These are phyloP conservation scores for Keithomyces neogunnii DNA, from an alignment of 2,329 filamentous ascomycete genomes.

Conservation along the genomic window DNA sequence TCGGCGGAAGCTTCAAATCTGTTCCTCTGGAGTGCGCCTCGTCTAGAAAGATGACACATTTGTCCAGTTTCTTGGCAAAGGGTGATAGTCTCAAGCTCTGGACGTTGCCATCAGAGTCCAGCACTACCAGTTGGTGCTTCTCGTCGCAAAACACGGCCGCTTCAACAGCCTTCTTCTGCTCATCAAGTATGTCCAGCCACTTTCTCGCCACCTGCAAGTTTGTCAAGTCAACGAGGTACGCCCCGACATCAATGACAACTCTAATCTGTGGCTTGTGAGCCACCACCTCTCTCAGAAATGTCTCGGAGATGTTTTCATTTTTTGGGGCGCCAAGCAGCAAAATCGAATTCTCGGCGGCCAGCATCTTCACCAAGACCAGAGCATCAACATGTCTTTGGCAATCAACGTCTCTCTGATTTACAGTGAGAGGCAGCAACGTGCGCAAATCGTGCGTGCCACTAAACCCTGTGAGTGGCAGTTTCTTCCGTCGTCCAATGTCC, in stretches of 20 bases:
- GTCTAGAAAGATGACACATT: slow-evolving; percentile 59
- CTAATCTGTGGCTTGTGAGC: slow-evolving; percentile 29
- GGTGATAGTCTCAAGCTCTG: slow-evolving; percentile 49
- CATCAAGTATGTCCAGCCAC: slow-evolving; percentile 36
- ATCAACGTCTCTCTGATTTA: slow-evolving; percentile 44
- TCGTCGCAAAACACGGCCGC: slow-evolving; percentile 47
- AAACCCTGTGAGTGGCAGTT: slow-evolving; percentile 49
- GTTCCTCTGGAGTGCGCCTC: slow-evolving; percentile 62
- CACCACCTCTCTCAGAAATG: slow-evolving; percentile 34
- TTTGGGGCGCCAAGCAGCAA: slow-evolving; percentile 1
- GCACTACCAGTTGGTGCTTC: slow-evolving; percentile 42
- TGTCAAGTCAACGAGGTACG: slow-evolving; percentile 54
- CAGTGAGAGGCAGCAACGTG: slow-evolving; percentile 42
- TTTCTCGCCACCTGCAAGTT: slow-evolving; percentile 43
- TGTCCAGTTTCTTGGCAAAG: slow-evolving; percentile 43
- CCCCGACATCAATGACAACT: slow-evolving; percentile 63
- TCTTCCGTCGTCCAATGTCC: slow-evolving; percentile 44
- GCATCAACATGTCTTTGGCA: slow-evolving; percentile 56
- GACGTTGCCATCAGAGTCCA: slow-evolving; percentile 35
- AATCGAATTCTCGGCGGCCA: slow-evolving; percentile 41
- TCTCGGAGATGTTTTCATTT: slow-evolving; percentile 15
- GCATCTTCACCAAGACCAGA: slow-evolving; percentile 48
- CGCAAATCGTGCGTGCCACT: slow-evolving; percentile 57
- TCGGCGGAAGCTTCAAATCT: slow-evolving; percentile 49
- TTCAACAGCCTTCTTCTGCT: slow-evolving; percentile 1